Evolutionary conservation across 345 rosid genomes (phyloP), one percentile per base, ranked within the genome.

Genomic region (Hirschfeldia incana): DNA sequence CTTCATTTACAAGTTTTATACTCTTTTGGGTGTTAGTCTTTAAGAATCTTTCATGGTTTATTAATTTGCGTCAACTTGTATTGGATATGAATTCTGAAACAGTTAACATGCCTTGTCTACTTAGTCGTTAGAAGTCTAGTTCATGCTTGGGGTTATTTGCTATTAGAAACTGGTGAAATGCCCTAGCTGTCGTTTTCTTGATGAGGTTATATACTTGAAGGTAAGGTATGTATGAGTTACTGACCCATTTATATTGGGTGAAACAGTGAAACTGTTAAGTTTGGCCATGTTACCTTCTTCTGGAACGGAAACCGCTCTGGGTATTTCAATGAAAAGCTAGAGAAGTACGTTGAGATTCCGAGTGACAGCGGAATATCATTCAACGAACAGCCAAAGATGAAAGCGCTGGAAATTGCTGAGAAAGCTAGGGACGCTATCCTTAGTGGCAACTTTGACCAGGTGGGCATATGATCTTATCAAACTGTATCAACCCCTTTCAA

Each of bases 261-360:
- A 32, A 75, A 75, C 77, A 95, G 99, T 74, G 99, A 96, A 83
- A 96, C 99, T 15, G 97, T 96, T 53, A 96, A 96, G 84, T 93
- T 96, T 81, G 98, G 98, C 8, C 98, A 93, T 55, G 97, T 96
- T 66, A 93, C 99, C 46, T 96, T 93, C 87, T 96, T 93, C 82
- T 93, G 99, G 99, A 93, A 96, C 72, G 99, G 99, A 66, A 96
- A 96, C 77, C 97, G 98, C 15, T 95, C 97, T 65, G 99, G 99
- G 46, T 95, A 65, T 82, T 95, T 96, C 77, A 84, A 92, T 26
- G 72, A 88, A 9, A 82, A 88, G 60, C 53, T 92, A 91, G 99
- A 93, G 78, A 87, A 95, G 83, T 93, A 93, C 42, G 92, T 91
- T 61, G 99, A 93, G 80, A 88, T 95, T 74, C 98, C 97, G 1